A percentile compares a stretch with the other conserved stretches of the same genome.
phyloP scores from a whole-genome alignment of 495 filamentous ascomycete genomes.

The Podospora australis region DNA sequence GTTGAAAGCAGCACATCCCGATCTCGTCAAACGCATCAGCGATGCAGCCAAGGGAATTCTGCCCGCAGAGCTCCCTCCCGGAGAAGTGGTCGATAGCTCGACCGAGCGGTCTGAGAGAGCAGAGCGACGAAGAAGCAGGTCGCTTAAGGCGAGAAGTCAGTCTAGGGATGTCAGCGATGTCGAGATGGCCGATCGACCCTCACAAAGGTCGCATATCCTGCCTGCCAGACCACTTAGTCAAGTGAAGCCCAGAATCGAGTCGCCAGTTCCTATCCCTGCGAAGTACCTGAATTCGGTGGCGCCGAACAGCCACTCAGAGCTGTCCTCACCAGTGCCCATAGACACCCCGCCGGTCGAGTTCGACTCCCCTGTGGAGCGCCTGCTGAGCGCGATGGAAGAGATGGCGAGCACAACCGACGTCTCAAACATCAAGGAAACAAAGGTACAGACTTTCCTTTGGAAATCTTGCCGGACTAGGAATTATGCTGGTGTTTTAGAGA shows the following conservation, averaged over 20 bases:
- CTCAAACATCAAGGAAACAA: not conserved
- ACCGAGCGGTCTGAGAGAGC: not conserved
- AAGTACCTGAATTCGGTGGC: conserved; percentile 4
- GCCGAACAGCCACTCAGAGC: not conserved
- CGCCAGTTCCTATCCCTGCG: conserved; percentile 13
- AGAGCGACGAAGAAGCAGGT: conserved; percentile 6
- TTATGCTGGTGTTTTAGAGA: conserved; percentile 5
- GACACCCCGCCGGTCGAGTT: not conserved
- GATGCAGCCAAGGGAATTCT: conserved; percentile 8
- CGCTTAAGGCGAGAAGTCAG: conserved; percentile 7
- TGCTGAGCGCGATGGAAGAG: not conserved
- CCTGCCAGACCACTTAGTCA: conserved; percentile 4
- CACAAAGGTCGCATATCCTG: conserved; percentile 6
- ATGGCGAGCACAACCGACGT: not conserved
- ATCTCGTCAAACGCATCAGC: conserved; percentile 11
- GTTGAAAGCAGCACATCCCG: conserved; percentile 25
- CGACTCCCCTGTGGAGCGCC: not conserved
- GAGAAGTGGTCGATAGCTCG: not conserved
- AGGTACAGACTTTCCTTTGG: not conserved
- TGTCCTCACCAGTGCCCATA: not conserved
- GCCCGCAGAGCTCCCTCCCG: conserved; percentile 2
- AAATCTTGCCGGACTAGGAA: not conserved
- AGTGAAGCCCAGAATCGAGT: conserved; percentile 9
- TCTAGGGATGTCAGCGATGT: conserved; percentile 8
- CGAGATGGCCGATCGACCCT: conserved; percentile 2